Evolutionary conservation across 1,284 basidiomycete species (phyloP).

Genomic region (Chalciporus sp.): DNA sequence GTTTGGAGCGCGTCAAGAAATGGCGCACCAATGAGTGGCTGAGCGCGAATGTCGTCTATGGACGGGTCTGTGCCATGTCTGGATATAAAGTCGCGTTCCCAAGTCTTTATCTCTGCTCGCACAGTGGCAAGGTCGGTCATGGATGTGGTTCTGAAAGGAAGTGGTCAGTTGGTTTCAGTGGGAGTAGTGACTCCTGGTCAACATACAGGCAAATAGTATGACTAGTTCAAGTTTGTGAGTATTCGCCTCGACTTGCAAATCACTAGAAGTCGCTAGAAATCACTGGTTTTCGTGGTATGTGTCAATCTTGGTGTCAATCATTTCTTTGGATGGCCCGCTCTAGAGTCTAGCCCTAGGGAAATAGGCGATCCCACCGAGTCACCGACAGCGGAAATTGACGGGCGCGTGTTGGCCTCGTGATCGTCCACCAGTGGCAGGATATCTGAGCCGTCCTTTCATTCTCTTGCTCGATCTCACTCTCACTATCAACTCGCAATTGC

Average conservation of each 20-base stretch:
- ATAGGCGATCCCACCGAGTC: no score
- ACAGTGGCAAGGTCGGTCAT: slow-evolving; percentile 54
- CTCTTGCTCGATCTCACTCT: not conserved
- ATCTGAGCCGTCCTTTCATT: not conserved
- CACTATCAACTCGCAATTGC: not conserved
- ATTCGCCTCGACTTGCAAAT: no score
- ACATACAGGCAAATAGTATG: not conserved
- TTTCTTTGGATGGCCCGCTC: not conserved
- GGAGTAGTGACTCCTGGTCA: not conserved
- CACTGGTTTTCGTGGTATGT: no score
- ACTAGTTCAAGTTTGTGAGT: not conserved
- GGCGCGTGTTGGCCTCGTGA: not conserved
- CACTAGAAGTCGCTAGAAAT: no score
- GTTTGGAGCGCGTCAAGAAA: slow-evolving; percentile 12
- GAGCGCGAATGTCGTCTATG: slow-evolving; percentile 76
- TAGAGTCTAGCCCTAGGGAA: no score
- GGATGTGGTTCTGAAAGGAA: not conserved
- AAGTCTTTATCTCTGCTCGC: slow-evolving; percentile 77
- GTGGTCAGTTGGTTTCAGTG: not conserved
- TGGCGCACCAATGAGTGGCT: slow-evolving; percentile 68
- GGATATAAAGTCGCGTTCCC: slow-evolving; percentile 77
- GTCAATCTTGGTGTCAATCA: no score
- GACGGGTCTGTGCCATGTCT: slow-evolving; percentile 65
- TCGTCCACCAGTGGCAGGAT: not conserved
- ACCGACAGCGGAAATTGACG: not conserved